Conservation (phyloP, 1,284 basidiomycete species). For the Trichosporon sp. region DNA sequence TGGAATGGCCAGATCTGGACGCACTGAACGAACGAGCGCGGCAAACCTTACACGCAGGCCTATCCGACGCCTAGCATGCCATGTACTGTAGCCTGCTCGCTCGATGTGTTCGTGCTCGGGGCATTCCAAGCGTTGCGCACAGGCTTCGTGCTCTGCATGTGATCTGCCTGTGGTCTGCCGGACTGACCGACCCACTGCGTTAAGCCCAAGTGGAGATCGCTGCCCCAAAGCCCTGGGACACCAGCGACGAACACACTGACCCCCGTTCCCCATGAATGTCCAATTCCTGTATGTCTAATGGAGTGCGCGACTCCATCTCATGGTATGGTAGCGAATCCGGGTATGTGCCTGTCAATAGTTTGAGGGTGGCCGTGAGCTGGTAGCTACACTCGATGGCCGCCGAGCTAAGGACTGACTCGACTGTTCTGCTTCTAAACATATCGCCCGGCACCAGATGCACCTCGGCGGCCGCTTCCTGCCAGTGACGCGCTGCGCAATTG, state of each 20-base stretch:
- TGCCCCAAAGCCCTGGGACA: not conserved
- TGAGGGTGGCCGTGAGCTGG: not conserved
- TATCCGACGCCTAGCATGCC: not conserved
- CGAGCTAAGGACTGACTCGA: not conserved
- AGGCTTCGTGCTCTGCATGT: not conserved
- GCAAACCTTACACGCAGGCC: not conserved
- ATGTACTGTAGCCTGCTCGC: too few species aligned
- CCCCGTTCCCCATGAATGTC: not conserved
- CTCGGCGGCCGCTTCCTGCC: not conserved
- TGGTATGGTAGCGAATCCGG: not conserved
- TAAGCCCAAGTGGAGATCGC: not conserved
- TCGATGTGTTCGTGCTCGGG: not conserved
- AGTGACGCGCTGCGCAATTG: not conserved
- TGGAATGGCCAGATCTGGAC: not conserved
- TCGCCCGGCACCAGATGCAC: not conserved
- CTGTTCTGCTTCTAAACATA: not conserved
- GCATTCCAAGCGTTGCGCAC: not conserved
- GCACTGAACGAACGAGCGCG: not conserved
- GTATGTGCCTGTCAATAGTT: not conserved
- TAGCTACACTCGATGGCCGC: not conserved
- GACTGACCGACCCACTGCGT: not conserved
- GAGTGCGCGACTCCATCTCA: not conserved
- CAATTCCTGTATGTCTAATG: not conserved
- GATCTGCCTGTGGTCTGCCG: not conserved
- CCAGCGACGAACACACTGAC: conserved; percentile 8